Evolutionary conservation across 768 basidiomycete species (phyloP), one percentile per base, ranked within the genome.

Genomic region (Vararia minispora): DNA sequence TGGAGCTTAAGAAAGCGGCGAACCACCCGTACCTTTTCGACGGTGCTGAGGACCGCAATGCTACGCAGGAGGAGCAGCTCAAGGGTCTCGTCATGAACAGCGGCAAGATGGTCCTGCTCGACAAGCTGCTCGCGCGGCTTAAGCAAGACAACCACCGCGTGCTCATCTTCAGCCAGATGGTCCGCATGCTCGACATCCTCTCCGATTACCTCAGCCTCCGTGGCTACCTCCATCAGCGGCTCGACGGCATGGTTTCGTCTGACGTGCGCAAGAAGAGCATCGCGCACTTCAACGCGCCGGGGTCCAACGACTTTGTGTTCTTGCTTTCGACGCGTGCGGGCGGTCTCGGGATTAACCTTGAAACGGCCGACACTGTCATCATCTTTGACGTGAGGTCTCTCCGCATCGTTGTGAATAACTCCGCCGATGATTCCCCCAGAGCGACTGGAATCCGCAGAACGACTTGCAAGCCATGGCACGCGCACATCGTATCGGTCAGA

Each of bases 121-220:
- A 99, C 65, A 99, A 99, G 59, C 74, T 99, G 12, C 76, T 98
- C n/a, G 72, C 69, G 17, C 79, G 88, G 13, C 72, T 98, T 35
- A 84, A 84, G 51, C 78, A 74, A 48, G 94, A 98, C 56, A 86
- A 87, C 3, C 95, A 98, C 53, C 85, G 95, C 35, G 95, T 99
- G 20, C 72, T 99, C 50, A 98, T 99, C 51, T 99, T 99, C 69
- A 95, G 91, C 52, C 90, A 97, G 61, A 99, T 99, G 95, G 92
- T 98, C 42, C 79, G 95, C 42, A 88, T 98, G 78, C 71, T 99
- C 31, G 95, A 99, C 62, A 98, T 99, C 57, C 75, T 99, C 52
- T 92, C 87, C 47, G 95, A 99, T 60, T 98, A 97, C 62, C 90
- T 98, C 81, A 63, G 65, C 28, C 65, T 92, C 40, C 73, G 95